Evolutionary conservation across 2,329 filamentous ascomycete genomes (phyloP).

Genomic region (Talaromyces verruculosus): DNA sequence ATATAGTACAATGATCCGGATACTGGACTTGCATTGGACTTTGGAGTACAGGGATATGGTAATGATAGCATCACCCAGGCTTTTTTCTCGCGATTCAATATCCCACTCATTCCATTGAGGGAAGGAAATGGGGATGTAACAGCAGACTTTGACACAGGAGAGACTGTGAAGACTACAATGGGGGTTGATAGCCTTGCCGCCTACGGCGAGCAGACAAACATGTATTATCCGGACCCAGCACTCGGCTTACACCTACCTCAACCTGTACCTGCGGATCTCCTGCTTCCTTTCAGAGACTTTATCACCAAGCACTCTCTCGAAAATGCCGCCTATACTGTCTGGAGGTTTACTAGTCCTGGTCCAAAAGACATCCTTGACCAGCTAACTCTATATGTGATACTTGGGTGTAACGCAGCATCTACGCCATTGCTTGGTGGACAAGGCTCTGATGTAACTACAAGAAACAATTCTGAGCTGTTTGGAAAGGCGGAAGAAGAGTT

Average conservation of each 20-base stretch:
- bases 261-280: slow-evolving; percentile 48
- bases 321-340: background rate
- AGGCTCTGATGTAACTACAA: background rate
- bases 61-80: background rate
- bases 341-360: slow-evolving; percentile 29
- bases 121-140: background rate
- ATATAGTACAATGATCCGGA: background rate
- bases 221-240: background rate
- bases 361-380: slow-evolving; percentile 25
- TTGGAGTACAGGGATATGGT: background rate
- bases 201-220: slow-evolving; percentile 20
- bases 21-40: background rate
- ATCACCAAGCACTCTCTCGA: background rate
- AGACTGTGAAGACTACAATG: background rate
- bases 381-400: slow-evolving; percentile 4
- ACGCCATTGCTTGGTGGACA: slow-evolving; percentile 4
- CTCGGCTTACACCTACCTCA: slow-evolving; percentile 36
- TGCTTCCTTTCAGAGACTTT: background rate
- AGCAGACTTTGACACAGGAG: background rate
- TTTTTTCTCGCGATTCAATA: background rate
- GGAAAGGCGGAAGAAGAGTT: slow-evolving; percentile 40
- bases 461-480: slow-evolving; percentile 42
- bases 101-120: background rate
- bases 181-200: background rate
- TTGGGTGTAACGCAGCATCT: background rate